phyloP scores from a whole-genome alignment of 208 protist genomes.

The Trypanosoma melophagium region DNA sequence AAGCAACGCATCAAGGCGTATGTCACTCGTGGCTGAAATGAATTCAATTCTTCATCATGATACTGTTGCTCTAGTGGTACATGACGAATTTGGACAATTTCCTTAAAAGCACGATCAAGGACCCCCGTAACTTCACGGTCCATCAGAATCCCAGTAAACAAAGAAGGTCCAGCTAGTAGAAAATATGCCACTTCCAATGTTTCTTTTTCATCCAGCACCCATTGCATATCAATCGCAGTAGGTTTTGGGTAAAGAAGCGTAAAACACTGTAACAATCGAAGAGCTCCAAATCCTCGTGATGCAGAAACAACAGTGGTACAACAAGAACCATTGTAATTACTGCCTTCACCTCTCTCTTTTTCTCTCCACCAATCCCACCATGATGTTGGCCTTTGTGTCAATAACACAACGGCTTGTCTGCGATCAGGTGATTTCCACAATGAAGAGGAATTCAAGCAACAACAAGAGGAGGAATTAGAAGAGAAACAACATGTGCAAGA shows the following conservation, averaged over 20 bases:
- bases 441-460: not conserved
- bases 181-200: conserved; percentile 16
- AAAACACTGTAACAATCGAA: conserved; percentile 23
- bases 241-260: not conserved
- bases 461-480: not conserved
- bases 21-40: not conserved
- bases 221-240: not conserved
- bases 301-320: conserved; percentile 17
- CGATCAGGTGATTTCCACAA: conserved; percentile 1
- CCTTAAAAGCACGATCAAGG: conserved; percentile 14
- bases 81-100: not conserved
- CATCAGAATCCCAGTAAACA: conserved; percentile 23
- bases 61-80: not conserved
- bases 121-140: conserved; percentile 25
- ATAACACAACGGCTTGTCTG: conserved; percentile 13
- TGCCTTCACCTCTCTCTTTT: not conserved
- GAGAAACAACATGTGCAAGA: too few relatives aligned
- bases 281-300: conserved; percentile 20
- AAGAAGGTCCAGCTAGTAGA: conserved; percentile 18
- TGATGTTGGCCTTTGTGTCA: conserved; percentile 18
- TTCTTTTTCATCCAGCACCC: not conserved
- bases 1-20: conserved; percentile 22
- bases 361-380: conserved; percentile 25
- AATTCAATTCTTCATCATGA: not conserved
- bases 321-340: not conserved